These are phyloP conservation scores for Cryptococcus sp. DNA, from an alignment of 1,284 basidiomycete species.

Conservation along the genomic window DNA sequence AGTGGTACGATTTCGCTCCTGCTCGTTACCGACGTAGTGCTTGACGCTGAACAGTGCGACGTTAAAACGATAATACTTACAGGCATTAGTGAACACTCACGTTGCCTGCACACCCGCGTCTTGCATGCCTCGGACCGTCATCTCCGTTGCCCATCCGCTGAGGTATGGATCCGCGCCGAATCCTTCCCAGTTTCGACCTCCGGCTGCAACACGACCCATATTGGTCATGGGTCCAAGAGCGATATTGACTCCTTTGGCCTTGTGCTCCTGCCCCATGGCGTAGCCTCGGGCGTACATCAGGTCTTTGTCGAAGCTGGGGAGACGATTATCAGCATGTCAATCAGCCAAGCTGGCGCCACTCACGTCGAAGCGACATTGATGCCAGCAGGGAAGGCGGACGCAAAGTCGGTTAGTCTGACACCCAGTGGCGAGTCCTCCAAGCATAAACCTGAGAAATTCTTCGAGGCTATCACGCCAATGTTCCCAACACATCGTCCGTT, in stretches of 20 bases:
- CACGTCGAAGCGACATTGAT: conserved; percentile 71
- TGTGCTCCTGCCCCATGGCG: conserved; percentile 75
- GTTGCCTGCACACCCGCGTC: not conserved
- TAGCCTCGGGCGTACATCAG: conserved; percentile 71
- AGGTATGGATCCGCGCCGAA: conserved; percentile 71
- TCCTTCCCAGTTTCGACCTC: conserved; percentile 82
- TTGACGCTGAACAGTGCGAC: conserved; percentile 60
- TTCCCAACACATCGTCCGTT: conserved; percentile 66
- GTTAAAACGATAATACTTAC: not conserved
- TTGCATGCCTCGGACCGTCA: conserved; percentile 66
- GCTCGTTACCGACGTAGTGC: conserved; percentile 60
- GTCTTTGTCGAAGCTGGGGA: conserved; percentile 63
- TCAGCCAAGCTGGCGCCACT: conserved; percentile 19
- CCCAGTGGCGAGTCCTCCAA: conserved; percentile 61
- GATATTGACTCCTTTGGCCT: conserved; percentile 76
- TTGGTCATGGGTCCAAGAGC: conserved; percentile 60
- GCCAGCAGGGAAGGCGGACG: conserved; percentile 70
- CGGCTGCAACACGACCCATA: conserved; percentile 63
- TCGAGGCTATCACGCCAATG: conserved; percentile 63
- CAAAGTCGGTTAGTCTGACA: conserved; percentile 64
- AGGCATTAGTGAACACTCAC: not conserved
- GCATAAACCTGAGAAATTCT: conserved; percentile 70
- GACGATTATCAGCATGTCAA: not conserved
- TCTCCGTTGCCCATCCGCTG: conserved; percentile 65
- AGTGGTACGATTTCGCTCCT: conserved; percentile 50